phyloP scores from a whole-genome alignment of 164 flowering plant genomes.

The Annona squamosa region DNA sequence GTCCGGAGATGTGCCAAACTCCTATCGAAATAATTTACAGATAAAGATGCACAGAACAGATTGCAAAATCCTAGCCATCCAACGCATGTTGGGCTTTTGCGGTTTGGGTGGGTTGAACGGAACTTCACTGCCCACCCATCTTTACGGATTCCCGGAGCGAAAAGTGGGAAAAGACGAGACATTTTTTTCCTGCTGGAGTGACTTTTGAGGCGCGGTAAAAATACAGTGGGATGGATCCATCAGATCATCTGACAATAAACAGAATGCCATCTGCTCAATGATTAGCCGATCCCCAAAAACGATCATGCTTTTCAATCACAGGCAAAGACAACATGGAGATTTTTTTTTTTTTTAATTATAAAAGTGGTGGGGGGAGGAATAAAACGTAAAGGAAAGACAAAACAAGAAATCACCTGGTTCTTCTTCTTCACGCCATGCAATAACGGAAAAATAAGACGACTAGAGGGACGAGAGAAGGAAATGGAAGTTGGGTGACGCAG shows the following conservation, averaged over 20 bases:
- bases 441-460: background rate
- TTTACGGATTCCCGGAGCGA: background rate
- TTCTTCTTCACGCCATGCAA: background rate
- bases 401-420: background rate
- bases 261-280: background rate
- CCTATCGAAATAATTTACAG: background rate
- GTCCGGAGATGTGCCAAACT: background rate
- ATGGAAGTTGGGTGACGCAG: background rate
- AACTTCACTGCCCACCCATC: background rate
- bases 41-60: background rate
- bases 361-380: background rate
- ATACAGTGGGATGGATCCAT: background rate
- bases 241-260: background rate
- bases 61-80: background rate
- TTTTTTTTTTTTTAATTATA: too few species aligned
- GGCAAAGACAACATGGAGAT: too few species aligned
- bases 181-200: background rate
- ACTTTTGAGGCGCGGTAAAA: background rate
- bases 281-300: background rate
- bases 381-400: background rate
- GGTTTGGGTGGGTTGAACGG: background rate
- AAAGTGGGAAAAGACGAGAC: too few species aligned
- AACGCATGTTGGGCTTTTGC: background rate
- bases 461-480: background rate
- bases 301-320: background rate